Conservation (phyloP, 2,329 filamentous ascomycete species). For the Nigrospora sphaerica region DNA sequence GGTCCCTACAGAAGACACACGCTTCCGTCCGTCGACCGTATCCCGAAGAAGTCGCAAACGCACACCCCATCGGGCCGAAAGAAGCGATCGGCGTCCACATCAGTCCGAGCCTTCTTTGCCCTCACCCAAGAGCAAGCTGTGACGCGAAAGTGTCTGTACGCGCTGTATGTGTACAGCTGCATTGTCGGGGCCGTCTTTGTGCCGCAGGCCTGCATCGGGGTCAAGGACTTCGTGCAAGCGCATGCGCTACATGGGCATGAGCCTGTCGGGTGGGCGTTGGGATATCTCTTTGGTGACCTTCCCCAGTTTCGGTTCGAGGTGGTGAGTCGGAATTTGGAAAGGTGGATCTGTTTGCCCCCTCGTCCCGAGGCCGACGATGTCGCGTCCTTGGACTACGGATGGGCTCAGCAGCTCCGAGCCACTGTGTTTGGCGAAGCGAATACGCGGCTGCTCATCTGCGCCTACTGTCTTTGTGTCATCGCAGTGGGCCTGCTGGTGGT, state of each 20-base stretch:
- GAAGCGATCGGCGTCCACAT: conserved; percentile 58
- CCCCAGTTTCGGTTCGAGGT: conserved; percentile 65
- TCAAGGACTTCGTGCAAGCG: conserved; percentile 62
- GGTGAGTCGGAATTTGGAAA: conserved; percentile 58
- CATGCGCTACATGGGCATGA: conserved; percentile 67
- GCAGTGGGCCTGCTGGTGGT: conserved; percentile 66
- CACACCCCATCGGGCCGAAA: conserved; percentile 58
- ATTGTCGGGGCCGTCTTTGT: conserved; percentile 60
- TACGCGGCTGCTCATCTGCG: conserved; percentile 67
- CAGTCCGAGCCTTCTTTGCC: conserved; percentile 66
- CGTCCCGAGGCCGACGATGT: conserved; percentile 19
- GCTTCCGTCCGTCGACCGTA: conserved; percentile 34
- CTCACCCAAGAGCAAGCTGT: conserved; percentile 74
- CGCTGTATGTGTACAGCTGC: conserved; percentile 66
- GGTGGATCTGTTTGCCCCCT: conserved; percentile 68
- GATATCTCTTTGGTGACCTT: conserved; percentile 80
- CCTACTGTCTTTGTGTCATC: conserved; percentile 68
- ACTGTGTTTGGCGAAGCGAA: conserved; percentile 66
- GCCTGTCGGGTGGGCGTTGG: conserved; percentile 85
- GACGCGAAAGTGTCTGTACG: conserved; percentile 76
- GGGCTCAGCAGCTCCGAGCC: conserved; percentile 59
- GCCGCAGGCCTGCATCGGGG: conserved; percentile 37
- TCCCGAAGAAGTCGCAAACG: conserved; percentile 30
- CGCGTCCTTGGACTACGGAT: conserved; percentile 43
- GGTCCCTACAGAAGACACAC: conserved; percentile 38